Conservation (phyloP, 805 yeast species). For the Wickerhamomyces bovis region DNA sequence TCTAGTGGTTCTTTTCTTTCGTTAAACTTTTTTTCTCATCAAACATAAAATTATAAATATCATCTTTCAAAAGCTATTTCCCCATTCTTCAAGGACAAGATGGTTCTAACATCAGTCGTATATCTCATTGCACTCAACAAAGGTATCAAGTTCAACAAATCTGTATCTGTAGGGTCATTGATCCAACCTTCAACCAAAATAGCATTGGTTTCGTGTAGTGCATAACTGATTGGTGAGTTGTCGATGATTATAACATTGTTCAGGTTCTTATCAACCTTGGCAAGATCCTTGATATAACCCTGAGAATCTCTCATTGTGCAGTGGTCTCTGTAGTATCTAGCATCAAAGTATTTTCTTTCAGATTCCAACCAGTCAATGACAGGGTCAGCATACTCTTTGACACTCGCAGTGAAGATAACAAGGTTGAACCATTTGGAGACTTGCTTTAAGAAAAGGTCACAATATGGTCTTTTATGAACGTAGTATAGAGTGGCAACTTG, state of each 20-base stretch:
- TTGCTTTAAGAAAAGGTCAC: slow-evolving; percentile 74
- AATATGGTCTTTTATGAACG: slow-evolving; percentile 88
- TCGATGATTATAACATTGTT: slow-evolving; percentile 74
- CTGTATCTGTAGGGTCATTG: slow-evolving; percentile 88
- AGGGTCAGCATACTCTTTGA: slow-evolving; percentile 94
- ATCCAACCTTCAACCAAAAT: slow-evolving; percentile 97
- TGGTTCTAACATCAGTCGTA: slow-evolving; percentile 77
- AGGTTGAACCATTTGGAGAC: slow-evolving; percentile 84
- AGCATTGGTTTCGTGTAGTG: slow-evolving; percentile 80
- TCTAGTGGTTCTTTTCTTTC: not conserved
- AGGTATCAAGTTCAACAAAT: slow-evolving; percentile 76
- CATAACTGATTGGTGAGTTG: slow-evolving; percentile 88
- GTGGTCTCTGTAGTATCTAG: slow-evolving; percentile 70
- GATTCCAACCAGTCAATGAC: slow-evolving; percentile 87
- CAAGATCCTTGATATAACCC: slow-evolving; percentile 79
- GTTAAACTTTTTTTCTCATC: not conserved
- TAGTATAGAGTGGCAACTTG: slow-evolving; percentile 76
- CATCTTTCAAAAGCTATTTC: slow-evolving; percentile 48
- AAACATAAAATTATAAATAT: not conserved
- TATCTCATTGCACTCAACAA: slow-evolving; percentile 68
- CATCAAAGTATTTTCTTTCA: slow-evolving; percentile 46
- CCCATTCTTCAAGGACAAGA: slow-evolving; percentile 71
- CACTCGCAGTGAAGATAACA: slow-evolving; percentile 91
- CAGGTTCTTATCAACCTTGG: slow-evolving; percentile 45
- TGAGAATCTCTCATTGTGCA: slow-evolving; percentile 74